Base-by-base conservation (phyloP, 352 stramenopile species). In the Halophytophthora polymorphica region DNA sequence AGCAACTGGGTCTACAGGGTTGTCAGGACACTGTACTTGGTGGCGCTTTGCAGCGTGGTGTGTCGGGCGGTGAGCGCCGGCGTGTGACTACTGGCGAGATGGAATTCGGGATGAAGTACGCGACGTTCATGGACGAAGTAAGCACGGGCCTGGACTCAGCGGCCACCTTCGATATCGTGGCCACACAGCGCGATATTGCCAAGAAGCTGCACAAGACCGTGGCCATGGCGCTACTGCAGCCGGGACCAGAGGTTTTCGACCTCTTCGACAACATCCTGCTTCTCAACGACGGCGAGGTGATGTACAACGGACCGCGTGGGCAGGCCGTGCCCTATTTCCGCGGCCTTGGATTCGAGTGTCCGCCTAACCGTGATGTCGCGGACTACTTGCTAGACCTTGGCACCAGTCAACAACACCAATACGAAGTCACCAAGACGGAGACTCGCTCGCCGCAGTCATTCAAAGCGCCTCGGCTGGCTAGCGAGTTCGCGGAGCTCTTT, bases 231-330 rank as follows among this genome's bases (percentile, higher is more conserved):
- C 58, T 96, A 14, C 61, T 93, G 6, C 63, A 97, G 61, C 88
- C 90, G 36, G 66, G 86, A 8, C 90, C 90, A 8, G 88, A 97
- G 69, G 87, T 90, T 11, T 87, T 92, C 31, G 72, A 70, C 15
- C 62, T 96, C 14, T 97, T 97, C 67, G 90, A 97, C 60, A 78
- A 96, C 48, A 49, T 97, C 6, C 83, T 96, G 21, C 36, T 97
- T 13, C 53, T 97, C 18, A 81, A 82, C 56, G 63, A 88, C 25
- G 88, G 90, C 33, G 53, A 65, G 14, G 64, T 97, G 19, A 77
- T 96, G 33, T 97, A 91, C 58, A 51, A 49, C 96, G 34, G 57
- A 90, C 34, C 77, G 72, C 60, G 64, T 73, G 37, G 85, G 6
- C 36, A 90, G 1, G 53, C 29, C 1, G n/a, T 56, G 10, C 22